phyloP scores from a whole-genome alignment of 1,284 basidiomycete genomes.

The Cutaneotrichosporon mucoides region DNA sequence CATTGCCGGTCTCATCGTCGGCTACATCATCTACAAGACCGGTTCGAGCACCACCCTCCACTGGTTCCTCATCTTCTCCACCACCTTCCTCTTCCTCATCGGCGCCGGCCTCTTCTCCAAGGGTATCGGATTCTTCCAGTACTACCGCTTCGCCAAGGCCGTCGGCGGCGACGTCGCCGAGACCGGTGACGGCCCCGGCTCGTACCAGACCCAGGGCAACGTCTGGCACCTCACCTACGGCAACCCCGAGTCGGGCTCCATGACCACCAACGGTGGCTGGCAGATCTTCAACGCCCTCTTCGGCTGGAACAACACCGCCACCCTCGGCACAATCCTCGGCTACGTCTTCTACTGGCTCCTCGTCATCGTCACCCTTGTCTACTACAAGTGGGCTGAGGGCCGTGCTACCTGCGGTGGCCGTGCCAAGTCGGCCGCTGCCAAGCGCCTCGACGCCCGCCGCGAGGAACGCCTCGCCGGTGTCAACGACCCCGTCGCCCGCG shows the following conservation, averaged over 20 bases:
- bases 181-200: slow-evolving; percentile 51
- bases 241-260: slow-evolving; percentile 59
- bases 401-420: slow-evolving; percentile 47
- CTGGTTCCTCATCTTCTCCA: slow-evolving; percentile 81
- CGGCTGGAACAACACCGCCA: slow-evolving; percentile 50
- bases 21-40: slow-evolving; percentile 49
- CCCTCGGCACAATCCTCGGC: slow-evolving; percentile 64
- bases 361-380: slow-evolving; percentile 60
- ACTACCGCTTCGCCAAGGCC: slow-evolving; percentile 52
- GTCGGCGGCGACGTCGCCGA: slow-evolving; percentile 76
- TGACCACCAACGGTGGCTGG: slow-evolving; percentile 45
- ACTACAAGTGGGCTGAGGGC: slow-evolving; percentile 63
- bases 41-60: slow-evolving; percentile 52
- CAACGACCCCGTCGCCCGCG: neutral
- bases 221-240: slow-evolving; percentile 77
- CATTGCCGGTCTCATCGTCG: slow-evolving; percentile 64
- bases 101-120: slow-evolving; percentile 83
- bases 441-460: slow-evolving; percentile 5
- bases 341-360: slow-evolving; percentile 79
- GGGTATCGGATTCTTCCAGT: slow-evolving; percentile 62
- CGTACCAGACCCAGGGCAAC: slow-evolving; percentile 67
- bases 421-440: neutral
- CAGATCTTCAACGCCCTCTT: slow-evolving; percentile 50
- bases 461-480: neutral
- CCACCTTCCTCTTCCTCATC: slow-evolving; percentile 82